A percentile compares a stretch with the other conserved stretches of the same genome.
Conservation (phyloP, 2,329 filamentous ascomycete species). For the Monosporascus sp. region DNA sequence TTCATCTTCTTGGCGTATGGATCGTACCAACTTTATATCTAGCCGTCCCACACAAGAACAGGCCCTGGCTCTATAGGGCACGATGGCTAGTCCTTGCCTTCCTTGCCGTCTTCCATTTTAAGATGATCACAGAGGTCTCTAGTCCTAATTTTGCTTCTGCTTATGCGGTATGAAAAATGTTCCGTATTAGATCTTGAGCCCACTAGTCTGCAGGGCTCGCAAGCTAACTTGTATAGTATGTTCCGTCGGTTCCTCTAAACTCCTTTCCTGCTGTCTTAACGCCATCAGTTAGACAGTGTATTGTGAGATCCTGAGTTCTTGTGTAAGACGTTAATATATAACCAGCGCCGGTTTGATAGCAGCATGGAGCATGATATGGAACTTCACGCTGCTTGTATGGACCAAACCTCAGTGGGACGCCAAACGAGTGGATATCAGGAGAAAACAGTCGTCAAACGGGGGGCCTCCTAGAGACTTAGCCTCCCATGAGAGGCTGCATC, state of each 20-base stretch:
- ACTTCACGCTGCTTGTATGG: conserved; percentile 45
- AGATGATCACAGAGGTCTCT: conserved; percentile 35
- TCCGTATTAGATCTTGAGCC: not conserved
- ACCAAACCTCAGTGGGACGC: conserved; percentile 51
- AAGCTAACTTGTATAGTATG: not conserved
- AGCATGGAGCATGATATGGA: conserved; percentile 46
- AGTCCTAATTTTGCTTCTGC: conserved; percentile 46
- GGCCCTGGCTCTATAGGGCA: conserved; percentile 44
- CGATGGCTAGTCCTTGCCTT: conserved; percentile 44
- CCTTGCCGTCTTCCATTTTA: conserved; percentile 37
- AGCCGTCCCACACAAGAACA: conserved; percentile 45
- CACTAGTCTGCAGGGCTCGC: not conserved
- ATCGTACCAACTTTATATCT: conserved; percentile 50
- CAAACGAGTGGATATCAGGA: conserved; percentile 40
- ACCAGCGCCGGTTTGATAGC: conserved; percentile 39
- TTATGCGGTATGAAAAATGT: conserved; percentile 31
- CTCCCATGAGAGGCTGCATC: not conserved
- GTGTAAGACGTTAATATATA: not conserved
- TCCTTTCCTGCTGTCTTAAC: too few relatives aligned
- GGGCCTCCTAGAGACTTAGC: not conserved
- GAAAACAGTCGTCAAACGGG: conserved; percentile 5
- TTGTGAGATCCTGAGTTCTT: not conserved
- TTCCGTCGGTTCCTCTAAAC: not conserved
- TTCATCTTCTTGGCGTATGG: conserved; percentile 40
- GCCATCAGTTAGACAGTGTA: too few relatives aligned